phyloP scores from a whole-genome alignment of 2,329 filamentous ascomycete genomes.

The Endocalyx cinctus region DNA sequence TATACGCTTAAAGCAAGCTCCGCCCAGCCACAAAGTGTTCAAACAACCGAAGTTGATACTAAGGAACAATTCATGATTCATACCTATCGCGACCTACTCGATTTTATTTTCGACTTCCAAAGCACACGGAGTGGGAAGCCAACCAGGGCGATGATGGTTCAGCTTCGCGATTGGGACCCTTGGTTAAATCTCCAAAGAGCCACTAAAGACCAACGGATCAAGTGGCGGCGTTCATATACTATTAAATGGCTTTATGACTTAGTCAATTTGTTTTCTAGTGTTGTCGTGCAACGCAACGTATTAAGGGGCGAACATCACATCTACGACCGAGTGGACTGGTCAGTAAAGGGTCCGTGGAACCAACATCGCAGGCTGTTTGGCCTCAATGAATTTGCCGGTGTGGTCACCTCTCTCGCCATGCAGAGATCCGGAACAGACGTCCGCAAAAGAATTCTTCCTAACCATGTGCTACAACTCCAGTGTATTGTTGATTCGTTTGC shows the following conservation, averaged over 20 bases:
- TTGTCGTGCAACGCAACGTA: constrained; percentile 34
- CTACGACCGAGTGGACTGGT: constrained; percentile 38
- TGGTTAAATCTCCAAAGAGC: constrained; percentile 31
- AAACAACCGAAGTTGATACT: constrained; percentile 28
- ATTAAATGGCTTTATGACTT: constrained; percentile 50
- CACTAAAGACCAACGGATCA: constrained; percentile 33
- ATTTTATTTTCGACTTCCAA: constrained; percentile 42
- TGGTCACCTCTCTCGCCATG: constrained; percentile 40
- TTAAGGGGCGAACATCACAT: constrained; percentile 28
- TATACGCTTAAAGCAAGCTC: constrained; percentile 11
- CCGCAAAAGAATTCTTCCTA: constrained; percentile 36
- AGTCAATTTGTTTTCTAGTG: constrained; percentile 39
- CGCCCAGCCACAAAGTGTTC: constrained; percentile 10
- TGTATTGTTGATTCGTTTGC: constrained; percentile 44
- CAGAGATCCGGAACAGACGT: constrained; percentile 36
- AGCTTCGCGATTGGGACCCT: constrained; percentile 38
- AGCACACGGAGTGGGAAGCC: constrained; percentile 40
- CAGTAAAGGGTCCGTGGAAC: constrained; percentile 31
- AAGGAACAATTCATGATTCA: constrained; percentile 40
- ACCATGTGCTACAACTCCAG: constrained; percentile 46
- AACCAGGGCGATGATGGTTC: constrained; percentile 37
- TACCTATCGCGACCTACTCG: constrained; percentile 36
- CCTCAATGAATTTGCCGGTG: constrained; percentile 39
- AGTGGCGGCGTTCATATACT: constrained; percentile 44
- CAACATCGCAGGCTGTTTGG: constrained; percentile 36